Evolutionary conservation across 257 asterid genomes (phyloP).

Genomic region (Phtheirospermum japonicum): DNA sequence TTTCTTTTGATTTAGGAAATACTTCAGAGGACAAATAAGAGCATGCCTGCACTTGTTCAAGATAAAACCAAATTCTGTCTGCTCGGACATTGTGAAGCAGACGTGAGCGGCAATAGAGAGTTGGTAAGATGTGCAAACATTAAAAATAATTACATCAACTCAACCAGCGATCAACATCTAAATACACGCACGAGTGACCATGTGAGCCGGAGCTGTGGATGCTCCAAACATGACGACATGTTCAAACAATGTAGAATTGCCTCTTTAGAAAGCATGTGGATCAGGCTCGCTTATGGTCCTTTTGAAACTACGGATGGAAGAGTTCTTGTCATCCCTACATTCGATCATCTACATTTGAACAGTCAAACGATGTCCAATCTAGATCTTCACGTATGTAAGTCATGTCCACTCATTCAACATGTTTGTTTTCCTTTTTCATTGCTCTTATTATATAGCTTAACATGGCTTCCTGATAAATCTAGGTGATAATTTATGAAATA

Average conservation of each 20-base stretch:
- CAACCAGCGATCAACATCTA: conserved; percentile 23
- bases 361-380: conserved; percentile 39
- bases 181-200: conserved; percentile 20
- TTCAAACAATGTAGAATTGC: conserved; percentile 34
- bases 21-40: conserved; percentile 51
- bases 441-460: conserved; percentile 24
- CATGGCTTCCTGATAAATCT: conserved; percentile 26
- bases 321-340: conserved; percentile 44
- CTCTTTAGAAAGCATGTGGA: conserved; percentile 42
- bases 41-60: conserved; percentile 60
- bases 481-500: conserved; percentile 69
- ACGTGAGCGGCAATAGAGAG: conserved; percentile 32
- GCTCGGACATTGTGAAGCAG: conserved; percentile 58
- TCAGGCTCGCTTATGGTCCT: conserved; percentile 43
- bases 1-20: conserved; percentile 42
- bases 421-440: conserved; percentile 18
- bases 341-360: conserved; percentile 77
- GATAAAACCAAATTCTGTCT: conserved; percentile 56
- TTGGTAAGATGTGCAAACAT: conserved; percentile 29
- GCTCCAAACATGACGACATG: conserved; percentile 43
- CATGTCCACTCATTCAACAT: conserved; percentile 32
- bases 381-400: conserved; percentile 99
- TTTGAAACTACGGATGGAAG: conserved; percentile 34
- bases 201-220: conserved; percentile 51
- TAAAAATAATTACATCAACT: conserved; percentile 18